Evolutionary conservation across 2,329 filamentous ascomycete genomes (phyloP), one percentile per base, ranked within the genome.

Genomic region (Metarhizium album): DNA sequence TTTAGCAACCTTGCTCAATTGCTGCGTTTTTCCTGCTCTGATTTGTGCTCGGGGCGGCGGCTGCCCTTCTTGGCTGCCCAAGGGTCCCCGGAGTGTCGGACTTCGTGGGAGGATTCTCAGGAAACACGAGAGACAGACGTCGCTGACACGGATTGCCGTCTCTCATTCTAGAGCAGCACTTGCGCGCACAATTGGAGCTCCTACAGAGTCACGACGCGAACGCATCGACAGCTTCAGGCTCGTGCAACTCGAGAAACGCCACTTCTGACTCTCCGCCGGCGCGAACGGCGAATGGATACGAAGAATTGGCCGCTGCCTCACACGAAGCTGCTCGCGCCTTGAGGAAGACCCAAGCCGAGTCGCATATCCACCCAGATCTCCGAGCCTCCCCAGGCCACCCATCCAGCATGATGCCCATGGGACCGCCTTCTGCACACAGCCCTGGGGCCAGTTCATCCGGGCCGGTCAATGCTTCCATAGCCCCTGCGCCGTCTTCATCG

Each of bases 301-400:
- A 68, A 54, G 67, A 70, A 51, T 57, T 69, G 52, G 58, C 65
- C 46, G 61, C 63, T 50, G 59, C 63, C 52, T 60, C 63, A 11
- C 64, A 63, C 59, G 67, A 67, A 61, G 62, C 60, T 53, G 56
- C 61, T 52, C 66, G 64, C 55, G 59, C 62, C 54, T 52, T 68
- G 55, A 50, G 60, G 54, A 67, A 70, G 55, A 49, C 64, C 53
- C 69, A 72, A 54, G 62, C 63, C 55, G 72, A 76, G 57, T 60
- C 70, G 53, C 70, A 72, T 54, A 75, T 76, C 47, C 73, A 76
- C 53, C 74, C 74, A 20, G 72, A 75, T 49, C 65, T 76, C 43
- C 69, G 74, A 58, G 68, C 62, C 40, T 59, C 55, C 31, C 23
- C 54, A 29, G 50, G 51, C 49, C 61, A 62, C 55, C 58, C 60